phyloP scores from a whole-genome alignment of 352 stramenopile genomes.

The Bremia lactucae region DNA sequence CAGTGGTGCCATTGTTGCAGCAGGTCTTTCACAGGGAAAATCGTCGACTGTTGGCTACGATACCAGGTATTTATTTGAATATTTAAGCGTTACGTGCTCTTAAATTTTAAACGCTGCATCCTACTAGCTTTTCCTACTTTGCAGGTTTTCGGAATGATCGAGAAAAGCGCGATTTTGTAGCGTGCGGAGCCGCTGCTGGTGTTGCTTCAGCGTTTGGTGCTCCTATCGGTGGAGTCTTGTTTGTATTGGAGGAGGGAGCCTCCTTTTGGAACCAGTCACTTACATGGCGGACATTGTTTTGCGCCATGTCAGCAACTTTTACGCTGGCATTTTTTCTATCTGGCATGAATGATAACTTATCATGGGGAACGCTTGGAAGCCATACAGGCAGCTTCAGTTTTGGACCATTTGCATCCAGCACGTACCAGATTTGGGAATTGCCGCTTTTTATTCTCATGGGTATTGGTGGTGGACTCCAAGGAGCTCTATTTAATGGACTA shows the following conservation, averaged over 20 bases:
- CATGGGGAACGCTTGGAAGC: constrained; percentile 60
- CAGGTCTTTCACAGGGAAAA: constrained; percentile 69
- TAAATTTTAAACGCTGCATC: background rate
- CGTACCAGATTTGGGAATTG: constrained; percentile 81
- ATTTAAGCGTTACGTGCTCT: background rate
- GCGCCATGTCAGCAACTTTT: constrained; percentile 83
- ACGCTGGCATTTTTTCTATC: constrained; percentile 70
- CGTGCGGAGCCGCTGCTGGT: constrained; percentile 76
- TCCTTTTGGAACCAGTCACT: constrained; percentile 84
- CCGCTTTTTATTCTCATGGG: constrained; percentile 84
- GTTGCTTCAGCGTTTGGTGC: constrained; percentile 86
- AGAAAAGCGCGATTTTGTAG: constrained; percentile 85
- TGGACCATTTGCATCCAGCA: constrained; percentile 52
- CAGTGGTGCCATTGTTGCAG: constrained; percentile 67
- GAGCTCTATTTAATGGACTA: constrained; percentile 70
- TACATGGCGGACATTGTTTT: constrained; percentile 80
- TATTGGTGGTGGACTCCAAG: constrained; percentile 71
- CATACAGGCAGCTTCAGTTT: constrained; percentile 69
- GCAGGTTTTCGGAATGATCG: constrained; percentile 82
- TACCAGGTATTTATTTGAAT: constrained; percentile 30
- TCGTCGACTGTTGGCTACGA: constrained; percentile 62
- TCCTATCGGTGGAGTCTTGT: constrained; percentile 83
- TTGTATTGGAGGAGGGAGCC: constrained; percentile 73
- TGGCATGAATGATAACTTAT: constrained; percentile 63
- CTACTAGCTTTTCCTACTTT: constrained; percentile 71